Evolutionary conservation across 2,329 filamentous ascomycete species (phyloP), one percentile per base, ranked within the genome.

Genomic region (Helicocarpus griseus): DNA sequence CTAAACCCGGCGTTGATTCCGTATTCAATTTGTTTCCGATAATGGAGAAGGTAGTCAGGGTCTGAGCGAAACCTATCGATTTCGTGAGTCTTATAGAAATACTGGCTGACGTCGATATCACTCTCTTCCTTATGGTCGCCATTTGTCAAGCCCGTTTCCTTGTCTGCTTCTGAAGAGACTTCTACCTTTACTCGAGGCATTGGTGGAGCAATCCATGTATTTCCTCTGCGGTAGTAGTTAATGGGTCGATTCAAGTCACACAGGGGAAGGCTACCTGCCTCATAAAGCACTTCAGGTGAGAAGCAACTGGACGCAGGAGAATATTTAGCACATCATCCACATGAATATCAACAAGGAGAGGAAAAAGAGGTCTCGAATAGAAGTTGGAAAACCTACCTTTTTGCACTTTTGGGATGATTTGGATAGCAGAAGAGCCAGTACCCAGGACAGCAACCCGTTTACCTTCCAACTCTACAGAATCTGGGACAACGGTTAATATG

Each of bases 11-110:
- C 63, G 58, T 74, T 74, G 49, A 73, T 69, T 50, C 68, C 69
- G 11, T 66, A 65, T 57, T 74, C 71, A 40, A 75, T 69, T 31
- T 64, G 60, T 59, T 73, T 69, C 35, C 73, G 65, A 61, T 71
- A 75, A 41, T 65, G 58, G 22, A 73, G 63, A 51, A 69, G 67
- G 46, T 69, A 65, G 40, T 68, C 63, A 1, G 71, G 70, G 53
- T 75, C 66, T 28, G 70, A 61, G 2, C 58, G 58, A 59, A 74
- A 74, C 11, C 56, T 62, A 49, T 67, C 54, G 31, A 35, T 35
- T 35, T 35, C 31, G 31, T 35, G 31, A 35, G 31, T 9, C 31
- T 35, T 35, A 35, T 35, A 35, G 31, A 35, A 35, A 14, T 35
- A 35, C 31, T 35, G 31, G 9, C n/a, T 9, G 31, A 35, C n/a